Base-by-base conservation (phyloP, 495 filamentous ascomycete species). In the Pyronema omphalodes region DNA sequence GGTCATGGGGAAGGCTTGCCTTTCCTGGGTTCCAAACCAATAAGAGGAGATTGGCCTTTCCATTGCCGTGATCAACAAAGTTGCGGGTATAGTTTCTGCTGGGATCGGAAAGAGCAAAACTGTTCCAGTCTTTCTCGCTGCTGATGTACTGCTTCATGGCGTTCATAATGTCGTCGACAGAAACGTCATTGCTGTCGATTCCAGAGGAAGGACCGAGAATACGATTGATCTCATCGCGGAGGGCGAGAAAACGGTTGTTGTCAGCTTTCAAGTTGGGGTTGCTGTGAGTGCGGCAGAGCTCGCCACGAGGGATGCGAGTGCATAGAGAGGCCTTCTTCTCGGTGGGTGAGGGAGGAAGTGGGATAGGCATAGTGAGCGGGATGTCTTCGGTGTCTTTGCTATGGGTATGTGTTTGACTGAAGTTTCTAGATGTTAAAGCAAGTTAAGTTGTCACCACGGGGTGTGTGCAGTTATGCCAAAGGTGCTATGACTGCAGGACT, bases 21-120 rank as follows among this genome's bases (percentile, higher is more conserved):
- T 86, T 85, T n/a, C 85, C 83, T 15, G 88, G 88, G 9, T 75
- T 81, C 88, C 88, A 95, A n/a, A 94, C 88, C 9, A 95, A 74
- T 15, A 95, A 77, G 46, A 94, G 74, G 57, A 95, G 65, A 65
- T 94, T 94, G 66, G 83, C 82, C 65, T 89, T 93, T 23, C 87
- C 88, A 63, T 93, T 94, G 3, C 88, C 85, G 62, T 84, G 79
- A 59, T 94, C 85, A 15, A 94, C 86, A 33, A 94, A 73, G 60
- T 95, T 95, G 51, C 88, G 68, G 0, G 88, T 94, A 67, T 93
- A 95, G 1, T 73, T 72, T 57, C 78, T 72, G 45, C 69, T 77
- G 36, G 66, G 52, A 64, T 93, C 80, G 6, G 69, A 72, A 48
- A 88, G 67, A 7, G 84, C 84, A 66, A 81, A 94, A 53, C 65